Base-by-base conservation (phyloP, 2,329 filamentous ascomycete genomes). In the Neopestalotiopsis clavispora region DNA sequence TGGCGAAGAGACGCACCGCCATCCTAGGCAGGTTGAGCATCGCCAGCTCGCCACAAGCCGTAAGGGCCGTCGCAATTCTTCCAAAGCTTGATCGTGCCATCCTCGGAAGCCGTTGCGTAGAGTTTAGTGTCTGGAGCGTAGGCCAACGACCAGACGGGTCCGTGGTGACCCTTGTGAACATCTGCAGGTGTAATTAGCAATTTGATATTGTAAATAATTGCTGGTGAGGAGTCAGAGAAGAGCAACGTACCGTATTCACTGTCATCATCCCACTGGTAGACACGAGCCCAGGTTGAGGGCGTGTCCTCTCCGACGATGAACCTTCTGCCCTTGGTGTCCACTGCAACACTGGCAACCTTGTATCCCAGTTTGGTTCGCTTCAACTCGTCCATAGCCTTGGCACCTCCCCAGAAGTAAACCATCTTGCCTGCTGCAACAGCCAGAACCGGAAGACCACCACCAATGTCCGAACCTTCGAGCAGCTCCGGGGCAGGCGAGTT, bases 51-150 rank as follows among this genome's bases (percentile, higher is more conserved):
- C 89, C 89, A 91, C 49, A 91, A 84, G 2, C 89, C 89, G 68
- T 90, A 91, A 69, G 85, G 87, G 0, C 89, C 89, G 5, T 90
- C 87, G 69, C 89, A 91, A 72, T 91, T 91, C 82, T 91, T 91
- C 89, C 89, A 91, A 84, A 99, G 85, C 83, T 99, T 99, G 80
- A 99, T 97, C 0, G 96, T 99, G 56, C 96, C 96, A 76, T 99
- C 96, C 79, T 99, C 96, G 63, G 95, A 98, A 38, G 94, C 96
- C 1, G 96, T 99, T 1, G 95, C 96, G 78, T 98, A 99, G 7
- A 99, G 84, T 78, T 97, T 98, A 61, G 95, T 95, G 77, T 99
- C 96, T 0, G 96, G 96, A 0, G 95, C 96, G 81, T 97, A 99
- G 68, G 92, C 92, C 69, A 97, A 91, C 5, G 94, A 97, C 96